These are phyloP conservation scores for Puya raimondii DNA, from an alignment of 176 grass and related monocot species.

Conservation along the genomic window DNA sequence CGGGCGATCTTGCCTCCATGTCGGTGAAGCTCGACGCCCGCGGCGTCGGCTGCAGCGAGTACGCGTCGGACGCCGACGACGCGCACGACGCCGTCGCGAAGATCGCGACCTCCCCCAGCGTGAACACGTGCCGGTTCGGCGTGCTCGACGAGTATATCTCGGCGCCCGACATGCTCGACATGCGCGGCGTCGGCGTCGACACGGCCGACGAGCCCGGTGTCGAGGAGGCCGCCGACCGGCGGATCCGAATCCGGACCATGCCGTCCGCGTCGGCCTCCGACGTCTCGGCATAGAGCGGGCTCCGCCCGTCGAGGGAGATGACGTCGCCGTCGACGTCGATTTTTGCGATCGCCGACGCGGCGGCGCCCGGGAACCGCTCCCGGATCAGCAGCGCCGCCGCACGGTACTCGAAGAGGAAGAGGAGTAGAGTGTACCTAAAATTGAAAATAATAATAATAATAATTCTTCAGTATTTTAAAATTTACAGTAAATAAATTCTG, in stretches of 20 bases:
- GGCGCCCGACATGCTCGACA: constrained; percentile 15
- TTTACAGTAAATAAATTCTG: neutral
- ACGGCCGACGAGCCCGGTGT: neutral
- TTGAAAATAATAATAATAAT: neutral
- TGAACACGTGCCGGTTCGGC: neutral
- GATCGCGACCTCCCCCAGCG: neutral
- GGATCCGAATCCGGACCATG: constrained; percentile 11
- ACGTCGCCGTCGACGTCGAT: constrained; percentile 23
- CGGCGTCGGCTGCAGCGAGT: constrained; percentile 24
- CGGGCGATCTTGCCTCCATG: constrained; percentile 14
- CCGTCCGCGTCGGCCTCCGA: constrained; percentile 24
- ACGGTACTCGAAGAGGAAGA: constrained; percentile 27
- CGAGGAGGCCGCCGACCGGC: constrained; percentile 6
- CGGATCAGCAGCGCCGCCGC: constrained; percentile 10
- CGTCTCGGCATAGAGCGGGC: constrained; percentile 17
- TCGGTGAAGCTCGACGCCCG: constrained; percentile 19
- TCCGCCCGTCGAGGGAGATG: constrained; percentile 19
- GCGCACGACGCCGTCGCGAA: constrained; percentile 3
- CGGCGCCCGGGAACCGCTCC: constrained; percentile 19
- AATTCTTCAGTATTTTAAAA: neutral
- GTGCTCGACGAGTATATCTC: constrained; percentile 23
- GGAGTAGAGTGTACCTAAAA: constrained; percentile 22
- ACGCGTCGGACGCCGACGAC: constrained; percentile 11
- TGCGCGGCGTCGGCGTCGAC: constrained; percentile 15
- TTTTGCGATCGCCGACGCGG: constrained; percentile 11